Conservation (phyloP, 805 yeast genomes). For the Zygosaccharomyces rouxii region DNA sequence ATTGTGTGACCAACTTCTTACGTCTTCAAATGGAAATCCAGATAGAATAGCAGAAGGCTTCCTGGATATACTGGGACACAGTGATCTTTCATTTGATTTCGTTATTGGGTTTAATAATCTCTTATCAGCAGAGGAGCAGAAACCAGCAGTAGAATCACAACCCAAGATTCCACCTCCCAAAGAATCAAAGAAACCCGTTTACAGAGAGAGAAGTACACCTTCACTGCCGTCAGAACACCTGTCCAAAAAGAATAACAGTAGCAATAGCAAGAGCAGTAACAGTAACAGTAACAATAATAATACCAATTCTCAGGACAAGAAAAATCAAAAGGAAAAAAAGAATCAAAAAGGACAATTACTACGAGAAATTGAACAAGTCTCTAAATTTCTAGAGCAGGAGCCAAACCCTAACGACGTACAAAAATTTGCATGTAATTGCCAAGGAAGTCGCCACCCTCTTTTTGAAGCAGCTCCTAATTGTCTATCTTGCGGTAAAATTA, state of each 20-base stretch:
- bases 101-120: constrained; percentile 30
- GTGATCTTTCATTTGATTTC: constrained; percentile 31
- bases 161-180: not conserved
- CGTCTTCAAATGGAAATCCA: constrained; percentile 15
- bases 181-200: not conserved
- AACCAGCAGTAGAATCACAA: not conserved
- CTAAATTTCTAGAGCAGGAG: constrained; percentile 48
- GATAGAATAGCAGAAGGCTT: constrained; percentile 31
- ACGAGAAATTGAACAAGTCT: constrained; percentile 61
- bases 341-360: constrained; percentile 50
- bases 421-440: constrained; percentile 61
- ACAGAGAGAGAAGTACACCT: constrained; percentile 4
- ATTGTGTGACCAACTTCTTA: constrained; percentile 29
- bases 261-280: not conserved
- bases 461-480: constrained; percentile 92
- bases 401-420: constrained; percentile 17
- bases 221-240: not conserved
- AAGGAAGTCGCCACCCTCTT: constrained; percentile 83
- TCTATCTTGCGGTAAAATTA: constrained; percentile 87
- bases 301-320: constrained; percentile 4
- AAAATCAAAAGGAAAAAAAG: constrained; percentile 8
- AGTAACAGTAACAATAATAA: not conserved
- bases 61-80: constrained; percentile 32
- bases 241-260: not conserved
- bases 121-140: constrained; percentile 4